Percentiles rank a stretch among this genome's conserved stretches.
Conservation (phyloP, 1,284 basidiomycete genomes). For the Uromyces viciae-fabae region DNA sequence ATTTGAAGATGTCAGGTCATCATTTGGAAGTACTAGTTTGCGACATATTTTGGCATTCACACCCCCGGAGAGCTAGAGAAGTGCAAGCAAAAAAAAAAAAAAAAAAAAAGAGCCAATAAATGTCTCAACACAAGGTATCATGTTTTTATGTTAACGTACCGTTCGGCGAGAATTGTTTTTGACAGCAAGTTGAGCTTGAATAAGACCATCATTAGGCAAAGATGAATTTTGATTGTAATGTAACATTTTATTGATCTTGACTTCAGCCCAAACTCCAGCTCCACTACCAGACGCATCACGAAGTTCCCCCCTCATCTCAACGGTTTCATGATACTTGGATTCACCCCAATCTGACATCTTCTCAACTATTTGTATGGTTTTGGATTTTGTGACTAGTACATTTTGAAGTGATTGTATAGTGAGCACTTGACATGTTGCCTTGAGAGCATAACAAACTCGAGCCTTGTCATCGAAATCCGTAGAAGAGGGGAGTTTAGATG, state of each 20-base stretch:
- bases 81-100: not conserved
- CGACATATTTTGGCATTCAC: slow-evolving; percentile 38
- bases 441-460: slow-evolving; percentile 49
- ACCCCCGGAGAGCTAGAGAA: slow-evolving; percentile 28
- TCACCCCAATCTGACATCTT: slow-evolving; percentile 42
- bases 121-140: too few species aligned
- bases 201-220: slow-evolving; percentile 8
- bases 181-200: slow-evolving; percentile 33
- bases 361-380: slow-evolving; percentile 45
- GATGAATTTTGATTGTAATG: slow-evolving; percentile 17
- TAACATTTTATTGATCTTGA: slow-evolving; percentile 27
- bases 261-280: slow-evolving; percentile 41
- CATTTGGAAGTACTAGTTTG: slow-evolving; percentile 21
- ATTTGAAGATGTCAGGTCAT: not conserved
- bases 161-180: slow-evolving; percentile 37
- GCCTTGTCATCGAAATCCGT: slow-evolving; percentile 50
- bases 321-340: slow-evolving; percentile 31
- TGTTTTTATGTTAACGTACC: not conserved
- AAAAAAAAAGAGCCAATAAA: too few species aligned
- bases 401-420: slow-evolving; percentile 46
- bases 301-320: slow-evolving; percentile 49
- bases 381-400: slow-evolving; percentile 44
- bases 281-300: slow-evolving; percentile 40
- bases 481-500: slow-evolving; percentile 49
- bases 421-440: slow-evolving; percentile 48